Conservation (phyloP, 306 rosid species). For the Sphenostylis stenocarpa region DNA sequence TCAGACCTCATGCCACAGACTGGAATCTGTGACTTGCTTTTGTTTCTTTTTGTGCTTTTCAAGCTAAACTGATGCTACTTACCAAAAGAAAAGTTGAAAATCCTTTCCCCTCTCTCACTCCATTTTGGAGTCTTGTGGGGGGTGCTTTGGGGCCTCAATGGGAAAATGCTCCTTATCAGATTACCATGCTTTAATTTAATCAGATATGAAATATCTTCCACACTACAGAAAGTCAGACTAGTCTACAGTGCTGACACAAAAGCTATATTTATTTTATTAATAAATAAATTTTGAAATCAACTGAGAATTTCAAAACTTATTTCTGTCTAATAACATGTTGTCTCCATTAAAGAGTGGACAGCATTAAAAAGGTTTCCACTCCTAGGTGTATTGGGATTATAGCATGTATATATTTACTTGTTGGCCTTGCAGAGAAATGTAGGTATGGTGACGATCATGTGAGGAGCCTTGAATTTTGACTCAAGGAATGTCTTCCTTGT, state of each 20-base stretch:
- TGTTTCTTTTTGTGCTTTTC: slow-evolving; percentile 46
- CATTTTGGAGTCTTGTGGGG: not conserved
- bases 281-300: not conserved
- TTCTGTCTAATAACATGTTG: not conserved
- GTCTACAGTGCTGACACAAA: not conserved
- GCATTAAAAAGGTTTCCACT: slow-evolving; percentile 37
- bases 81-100: slow-evolving; percentile 26
- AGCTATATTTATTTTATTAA: not conserved
- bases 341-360: slow-evolving; percentile 24
- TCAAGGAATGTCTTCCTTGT: slow-evolving; percentile 34
- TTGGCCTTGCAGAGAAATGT: not conserved
- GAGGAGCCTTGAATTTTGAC: slow-evolving; percentile 43
- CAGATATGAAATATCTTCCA: not conserved
- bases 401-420: not conserved
- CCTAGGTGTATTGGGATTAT: slow-evolving; percentile 26
- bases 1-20: slow-evolving; percentile 39
- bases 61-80: slow-evolving; percentile 40
- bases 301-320: not conserved
- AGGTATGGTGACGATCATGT: slow-evolving; percentile 28
- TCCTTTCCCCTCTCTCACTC: slow-evolving; percentile 3
- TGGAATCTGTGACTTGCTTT: slow-evolving; percentile 53
- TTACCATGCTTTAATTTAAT: not conserved
- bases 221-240: slow-evolving; percentile 30
- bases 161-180: not conserved
- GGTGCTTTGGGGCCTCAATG: slow-evolving; percentile 20